Base-by-base conservation (phyloP, 2,329 filamentous ascomycete species). In the Sporothrix brasiliensis region DNA sequence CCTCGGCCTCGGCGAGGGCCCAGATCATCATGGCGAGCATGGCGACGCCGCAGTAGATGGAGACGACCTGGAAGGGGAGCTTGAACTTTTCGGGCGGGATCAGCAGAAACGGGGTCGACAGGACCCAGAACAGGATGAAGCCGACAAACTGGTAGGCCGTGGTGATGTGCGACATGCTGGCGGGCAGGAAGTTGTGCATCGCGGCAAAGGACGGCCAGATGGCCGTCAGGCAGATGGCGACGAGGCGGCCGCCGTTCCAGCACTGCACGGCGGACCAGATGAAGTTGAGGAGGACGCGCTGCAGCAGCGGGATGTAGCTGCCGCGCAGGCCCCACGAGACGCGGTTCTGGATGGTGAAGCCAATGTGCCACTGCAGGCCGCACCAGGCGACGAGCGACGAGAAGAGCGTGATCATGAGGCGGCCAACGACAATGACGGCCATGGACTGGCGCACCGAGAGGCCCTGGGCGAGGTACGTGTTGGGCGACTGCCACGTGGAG, bases 191-290 rank as follows among this genome's bases (percentile, higher is more conserved):
- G 60, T 78, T 77, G 34, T 68, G 70, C 14, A 78, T 69, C 0
- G 60, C 70, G 13, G 75, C 70, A 69, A 77, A 77, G 21, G 73
- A 75, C 0, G 77, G 76, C 30, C 75, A 76, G 39, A 78, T 74
- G 19, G 77, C 74, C 0, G 75, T 75, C 0, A 78, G 53, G 39
- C 76, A 75, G 0, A 81, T 81, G 14, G 82, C 79, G 9, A 81
- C 72, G 24, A 76, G 78, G 5, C 82, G 78, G 7, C 72, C 72
- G n/a, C 79, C 79, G 63, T 79, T 79, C 78, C 78, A 80, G 73
- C 80, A 83, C 72, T 84, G 82, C 0, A 83, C 77, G 4, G 82
- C 81, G 50, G 80, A 82, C 83, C 83, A 85, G 58, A 85, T 83
- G 69, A 85, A 84, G 73, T 84, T 84, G 10, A 85, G 77, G 65